Conservation (phyloP, 2,329 filamentous ascomycete genomes). For the Cordyceps javanica region DNA sequence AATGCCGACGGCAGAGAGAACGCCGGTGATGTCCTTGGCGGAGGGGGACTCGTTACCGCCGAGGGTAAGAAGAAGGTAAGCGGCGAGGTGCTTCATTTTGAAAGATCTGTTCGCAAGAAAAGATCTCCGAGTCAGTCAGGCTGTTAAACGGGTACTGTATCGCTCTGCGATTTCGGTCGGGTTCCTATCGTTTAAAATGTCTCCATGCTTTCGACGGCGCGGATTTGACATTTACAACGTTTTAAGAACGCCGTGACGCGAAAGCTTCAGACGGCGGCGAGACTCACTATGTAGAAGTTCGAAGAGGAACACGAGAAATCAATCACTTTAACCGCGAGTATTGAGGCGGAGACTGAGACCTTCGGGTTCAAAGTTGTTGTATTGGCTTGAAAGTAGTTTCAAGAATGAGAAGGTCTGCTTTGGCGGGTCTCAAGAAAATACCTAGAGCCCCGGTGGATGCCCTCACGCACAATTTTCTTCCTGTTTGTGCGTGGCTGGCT, state of each 20-base stretch:
- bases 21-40: constrained; percentile 75
- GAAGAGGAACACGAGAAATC: constrained; percentile 75
- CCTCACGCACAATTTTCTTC: constrained; percentile 11
- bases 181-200: neutral
- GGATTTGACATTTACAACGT: neutral
- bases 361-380: constrained; percentile 70
- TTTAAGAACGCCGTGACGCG: neutral
- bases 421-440: constrained; percentile 6
- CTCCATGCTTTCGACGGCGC: neutral
- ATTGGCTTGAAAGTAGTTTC: constrained; percentile 23
- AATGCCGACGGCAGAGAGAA: constrained; percentile 90
- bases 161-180: neutral
- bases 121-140: constrained; percentile 3
- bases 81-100: constrained; percentile 99
- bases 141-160: neutral
- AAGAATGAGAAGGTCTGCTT: constrained; percentile 17
- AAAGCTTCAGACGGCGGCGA: neutral
- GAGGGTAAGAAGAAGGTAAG: constrained; percentile 94
- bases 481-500: constrained; percentile 5
- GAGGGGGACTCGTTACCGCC: constrained; percentile 88
- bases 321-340: constrained; percentile 98
- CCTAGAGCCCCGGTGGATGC: neutral
- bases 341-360: constrained; percentile 97
- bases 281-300: constrained; percentile 30
- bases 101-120: constrained; percentile 29